Evolutionary conservation across 2,329 filamentous ascomycete species (phyloP).

Genomic region (Alternaria sp.): DNA sequence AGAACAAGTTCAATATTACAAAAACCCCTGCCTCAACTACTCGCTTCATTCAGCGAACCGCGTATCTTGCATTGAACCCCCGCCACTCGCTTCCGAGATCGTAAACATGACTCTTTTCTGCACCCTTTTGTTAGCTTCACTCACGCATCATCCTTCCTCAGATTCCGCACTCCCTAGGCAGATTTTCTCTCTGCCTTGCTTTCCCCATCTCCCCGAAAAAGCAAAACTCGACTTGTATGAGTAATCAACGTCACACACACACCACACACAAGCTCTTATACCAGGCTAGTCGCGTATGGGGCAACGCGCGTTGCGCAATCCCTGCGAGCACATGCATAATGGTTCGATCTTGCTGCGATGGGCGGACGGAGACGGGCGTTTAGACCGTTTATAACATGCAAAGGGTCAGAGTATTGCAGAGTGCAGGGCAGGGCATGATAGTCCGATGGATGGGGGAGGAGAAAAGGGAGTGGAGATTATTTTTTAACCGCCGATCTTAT

Average conservation of each 20-base stretch:
- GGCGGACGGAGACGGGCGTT: neutral
- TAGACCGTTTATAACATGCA: neutral
- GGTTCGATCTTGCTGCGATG: neutral
- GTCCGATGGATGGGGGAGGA: neutral
- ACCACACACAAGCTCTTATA: neutral
- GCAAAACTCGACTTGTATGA: neutral
- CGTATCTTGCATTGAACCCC: neutral
- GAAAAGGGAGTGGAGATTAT: neutral
- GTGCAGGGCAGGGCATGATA: neutral
- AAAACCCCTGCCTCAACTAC: neutral
- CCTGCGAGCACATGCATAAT: conserved; percentile 7
- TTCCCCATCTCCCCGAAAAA: neutral
- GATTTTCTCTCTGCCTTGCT: neutral
- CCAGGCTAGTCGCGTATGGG: neutral
- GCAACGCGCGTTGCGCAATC: neutral
- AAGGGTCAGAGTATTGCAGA: neutral
- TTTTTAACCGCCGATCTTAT: neutral
- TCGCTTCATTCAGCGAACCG: neutral
- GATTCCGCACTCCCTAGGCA: too few species aligned
- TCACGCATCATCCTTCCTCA: neutral
- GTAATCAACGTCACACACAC: neutral
- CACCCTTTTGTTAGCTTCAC: neutral
- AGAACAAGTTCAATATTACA: neutral
- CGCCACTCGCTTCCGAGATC: neutral
- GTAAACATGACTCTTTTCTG: neutral